phyloP scores from a whole-genome alignment of 805 yeast species.

The Yarrowia yakushimensis region DNA sequence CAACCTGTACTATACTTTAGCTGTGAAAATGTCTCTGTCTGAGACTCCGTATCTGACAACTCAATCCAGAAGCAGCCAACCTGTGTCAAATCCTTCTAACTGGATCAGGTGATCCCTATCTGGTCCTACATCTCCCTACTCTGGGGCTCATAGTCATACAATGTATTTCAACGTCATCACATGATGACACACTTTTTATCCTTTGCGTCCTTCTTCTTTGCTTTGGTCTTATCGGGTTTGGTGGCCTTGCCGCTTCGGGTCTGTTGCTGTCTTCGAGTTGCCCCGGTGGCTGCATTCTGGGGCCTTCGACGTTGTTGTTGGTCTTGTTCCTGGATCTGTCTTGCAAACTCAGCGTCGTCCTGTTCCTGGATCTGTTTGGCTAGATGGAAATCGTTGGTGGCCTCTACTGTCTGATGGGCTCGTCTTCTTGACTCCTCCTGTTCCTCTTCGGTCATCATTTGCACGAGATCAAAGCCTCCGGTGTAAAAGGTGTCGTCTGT shows the following conservation, averaged over 20 bases:
- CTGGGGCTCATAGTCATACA: no score
- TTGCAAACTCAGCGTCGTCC: constrained; percentile 35
- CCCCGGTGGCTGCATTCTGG: neutral
- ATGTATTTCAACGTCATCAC: no score
- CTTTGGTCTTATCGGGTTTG: constrained; percentile 1
- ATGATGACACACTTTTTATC: constrained; percentile 28
- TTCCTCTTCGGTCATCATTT: neutral
- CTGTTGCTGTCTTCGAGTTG: neutral
- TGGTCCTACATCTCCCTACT: no score
- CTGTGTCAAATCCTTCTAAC: no score
- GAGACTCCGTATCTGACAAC: no score
- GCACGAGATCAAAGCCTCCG: constrained; percentile 50
- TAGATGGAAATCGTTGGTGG: constrained; percentile 33
- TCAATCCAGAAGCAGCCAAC: no score
- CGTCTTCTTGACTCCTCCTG: constrained; percentile 2
- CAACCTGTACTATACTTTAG: no score
- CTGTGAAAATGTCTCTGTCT: no score
- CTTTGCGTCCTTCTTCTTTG: constrained; percentile 18
- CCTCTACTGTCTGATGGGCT: constrained; percentile 25
- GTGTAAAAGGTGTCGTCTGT: constrained; percentile 63
- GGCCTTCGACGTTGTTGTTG: neutral
- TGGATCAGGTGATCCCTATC: no score
- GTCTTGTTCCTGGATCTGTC: constrained; percentile 22
- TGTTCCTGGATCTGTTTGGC: constrained; percentile 37
- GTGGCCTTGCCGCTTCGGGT: constrained; percentile 10